These are phyloP conservation scores for Desmodesmus armatus DNA, from an alignment of 139 green algal species.

Conservation along the genomic window DNA sequence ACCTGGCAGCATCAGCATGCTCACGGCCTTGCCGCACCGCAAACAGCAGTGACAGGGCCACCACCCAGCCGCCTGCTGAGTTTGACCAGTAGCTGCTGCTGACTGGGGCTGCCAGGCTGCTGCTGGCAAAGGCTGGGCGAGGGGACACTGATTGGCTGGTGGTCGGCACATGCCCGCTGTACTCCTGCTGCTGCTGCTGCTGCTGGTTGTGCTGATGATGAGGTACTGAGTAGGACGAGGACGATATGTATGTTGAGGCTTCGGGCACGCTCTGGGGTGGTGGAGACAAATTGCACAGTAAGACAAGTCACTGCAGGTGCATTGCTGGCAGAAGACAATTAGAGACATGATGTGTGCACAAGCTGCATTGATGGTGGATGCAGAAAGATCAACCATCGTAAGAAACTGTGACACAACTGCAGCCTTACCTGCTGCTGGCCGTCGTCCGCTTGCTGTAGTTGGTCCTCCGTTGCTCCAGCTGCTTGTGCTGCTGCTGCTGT, in stretches of 20 bases:
- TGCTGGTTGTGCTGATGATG: neutral
- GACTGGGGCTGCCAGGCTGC: neutral
- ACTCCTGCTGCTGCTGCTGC: slow-evolving; percentile 5
- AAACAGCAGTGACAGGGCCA: slow-evolving; percentile 56
- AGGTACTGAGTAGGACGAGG: neutral
- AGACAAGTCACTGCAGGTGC: no score
- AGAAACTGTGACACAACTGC: no score
- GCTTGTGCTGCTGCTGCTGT: neutral
- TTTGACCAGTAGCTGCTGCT: neutral
- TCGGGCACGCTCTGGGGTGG: no score
- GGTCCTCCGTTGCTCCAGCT: neutral
- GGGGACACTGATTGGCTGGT: neutral
- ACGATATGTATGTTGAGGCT: neutral
- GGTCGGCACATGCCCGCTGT: neutral
- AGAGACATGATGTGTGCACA: no score
- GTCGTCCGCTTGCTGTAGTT: no score
- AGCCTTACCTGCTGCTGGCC: no score
- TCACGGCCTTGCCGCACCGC: slow-evolving; percentile 53
- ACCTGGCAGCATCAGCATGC: slow-evolving; percentile 48
- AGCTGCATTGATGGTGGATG: no score
- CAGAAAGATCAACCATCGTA: no score
- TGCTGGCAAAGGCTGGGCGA: neutral
- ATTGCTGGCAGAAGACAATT: no score
- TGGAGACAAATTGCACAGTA: no score
- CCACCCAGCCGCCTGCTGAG: slow-evolving; percentile 51